Conservation (phyloP, 148 eudicot genomes). For the Gaultheria prostrata region DNA sequence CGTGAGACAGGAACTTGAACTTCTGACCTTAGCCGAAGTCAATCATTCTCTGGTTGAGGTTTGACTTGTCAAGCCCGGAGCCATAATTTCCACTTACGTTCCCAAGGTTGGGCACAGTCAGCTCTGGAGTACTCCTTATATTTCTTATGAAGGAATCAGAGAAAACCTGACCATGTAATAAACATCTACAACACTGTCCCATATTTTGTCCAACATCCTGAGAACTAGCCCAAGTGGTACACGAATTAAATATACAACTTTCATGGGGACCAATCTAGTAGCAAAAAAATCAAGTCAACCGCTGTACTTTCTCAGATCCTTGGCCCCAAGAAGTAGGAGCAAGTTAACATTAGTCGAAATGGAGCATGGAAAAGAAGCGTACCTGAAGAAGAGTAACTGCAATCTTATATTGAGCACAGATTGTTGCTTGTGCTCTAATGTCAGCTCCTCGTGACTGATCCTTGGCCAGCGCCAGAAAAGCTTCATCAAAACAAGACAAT, state of each 20-base stretch:
- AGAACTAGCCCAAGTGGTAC: background rate
- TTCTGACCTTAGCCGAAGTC: background rate
- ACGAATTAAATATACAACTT: background rate
- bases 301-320: background rate
- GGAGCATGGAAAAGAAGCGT: conserved; percentile 2
- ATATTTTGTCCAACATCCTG: background rate
- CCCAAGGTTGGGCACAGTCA: background rate
- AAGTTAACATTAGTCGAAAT: conserved; percentile 1
- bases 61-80: background rate
- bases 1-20: background rate
- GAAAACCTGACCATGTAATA: background rate
- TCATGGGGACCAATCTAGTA: background rate
- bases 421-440: conserved; percentile 93
- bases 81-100: background rate
- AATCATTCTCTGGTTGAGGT: background rate
- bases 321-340: background rate
- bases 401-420: conserved; percentile 97
- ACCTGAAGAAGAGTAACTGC: conserved; percentile 98
- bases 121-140: background rate
- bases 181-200: background rate
- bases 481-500: conserved; percentile 95
- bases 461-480: conserved; percentile 94
- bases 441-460: conserved; percentile 94
- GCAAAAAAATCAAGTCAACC: background rate
- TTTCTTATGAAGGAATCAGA: background rate